Percentiles rank a stretch among this genome's conserved stretches.
Conservation (phyloP, 2,329 filamentous ascomycete species). For the Alternaria sp. region DNA sequence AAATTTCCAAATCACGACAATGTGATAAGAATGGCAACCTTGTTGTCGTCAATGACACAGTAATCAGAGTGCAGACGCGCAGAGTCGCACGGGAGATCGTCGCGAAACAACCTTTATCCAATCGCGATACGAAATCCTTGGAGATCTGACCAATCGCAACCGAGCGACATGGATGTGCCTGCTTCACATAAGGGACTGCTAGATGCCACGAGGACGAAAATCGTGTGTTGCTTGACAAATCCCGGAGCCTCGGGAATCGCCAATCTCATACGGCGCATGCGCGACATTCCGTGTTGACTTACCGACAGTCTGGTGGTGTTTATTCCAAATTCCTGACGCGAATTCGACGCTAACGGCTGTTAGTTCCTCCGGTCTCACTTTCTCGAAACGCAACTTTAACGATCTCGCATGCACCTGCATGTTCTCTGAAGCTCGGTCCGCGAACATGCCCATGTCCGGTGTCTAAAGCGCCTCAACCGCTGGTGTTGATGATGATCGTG, state of each 20-base stretch:
- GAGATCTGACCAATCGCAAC: neutral
- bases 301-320: constrained; percentile 19
- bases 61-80: neutral
- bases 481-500: neutral
- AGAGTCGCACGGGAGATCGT: neutral
- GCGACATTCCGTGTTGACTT: constrained; percentile 6
- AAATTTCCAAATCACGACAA: constrained; percentile 1
- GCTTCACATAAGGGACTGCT: constrained; percentile 3
- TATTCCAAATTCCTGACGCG: constrained; percentile 38
- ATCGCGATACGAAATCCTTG: neutral
- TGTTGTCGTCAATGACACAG: neutral
- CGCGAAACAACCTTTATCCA: constrained; percentile 9
- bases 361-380: constrained; percentile 9
- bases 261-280: constrained; percentile 1
- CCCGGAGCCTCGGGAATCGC: neutral
- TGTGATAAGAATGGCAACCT: neutral
- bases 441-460: neutral
- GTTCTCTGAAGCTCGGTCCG: constrained; percentile 5
- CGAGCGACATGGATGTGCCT: neutral
- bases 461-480: neutral
- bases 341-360: constrained; percentile 25
- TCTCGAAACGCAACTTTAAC: constrained; percentile 21
- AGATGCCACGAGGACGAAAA: neutral
- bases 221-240: constrained; percentile 28
- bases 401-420: constrained; percentile 13